Conservation (phyloP, 2,329 filamentous ascomycete species). For the Phaeosphaeriaceae sp. region DNA sequence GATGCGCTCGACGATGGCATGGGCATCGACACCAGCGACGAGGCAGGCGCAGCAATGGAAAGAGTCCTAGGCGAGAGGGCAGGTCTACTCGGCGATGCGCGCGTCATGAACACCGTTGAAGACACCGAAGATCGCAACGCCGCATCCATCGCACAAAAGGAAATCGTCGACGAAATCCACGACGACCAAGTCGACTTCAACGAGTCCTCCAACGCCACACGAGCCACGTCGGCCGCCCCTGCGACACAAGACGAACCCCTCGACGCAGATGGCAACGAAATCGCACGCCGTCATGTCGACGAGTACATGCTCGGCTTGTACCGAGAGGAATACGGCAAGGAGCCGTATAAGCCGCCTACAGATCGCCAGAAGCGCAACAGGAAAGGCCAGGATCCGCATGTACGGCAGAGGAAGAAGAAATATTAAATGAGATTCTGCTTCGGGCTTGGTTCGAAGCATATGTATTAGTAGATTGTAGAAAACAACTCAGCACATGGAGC, state of each 20-base stretch:
- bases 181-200: constrained; percentile 54
- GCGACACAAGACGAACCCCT: constrained; percentile 23
- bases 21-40: constrained; percentile 58
- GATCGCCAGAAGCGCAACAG: constrained; percentile 41
- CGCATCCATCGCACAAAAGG: constrained; percentile 85
- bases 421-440: constrained; percentile 16
- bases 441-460: not conserved
- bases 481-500: not conserved
- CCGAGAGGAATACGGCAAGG: constrained; percentile 42
- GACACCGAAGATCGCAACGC: constrained; percentile 91
- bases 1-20: constrained; percentile 67
- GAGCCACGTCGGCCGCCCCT: constrained; percentile 27
- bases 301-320: constrained; percentile 44
- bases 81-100: constrained; percentile 63
- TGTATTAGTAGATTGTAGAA: not conserved
- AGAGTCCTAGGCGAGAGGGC: constrained; percentile 75
- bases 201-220: constrained; percentile 37
- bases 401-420: constrained; percentile 36
- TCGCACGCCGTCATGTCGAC: constrained; percentile 38
- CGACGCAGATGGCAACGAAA: constrained; percentile 23
- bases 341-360: constrained; percentile 40
- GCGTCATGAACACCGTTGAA: constrained; percentile 86
- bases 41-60: constrained; percentile 84
- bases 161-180: constrained; percentile 69
- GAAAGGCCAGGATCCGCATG: constrained; percentile 42